Evolutionary conservation across 2,329 filamentous ascomycete genomes (phyloP), one percentile per base, ranked within the genome.

Genomic region (Grosmannia huntii): DNA sequence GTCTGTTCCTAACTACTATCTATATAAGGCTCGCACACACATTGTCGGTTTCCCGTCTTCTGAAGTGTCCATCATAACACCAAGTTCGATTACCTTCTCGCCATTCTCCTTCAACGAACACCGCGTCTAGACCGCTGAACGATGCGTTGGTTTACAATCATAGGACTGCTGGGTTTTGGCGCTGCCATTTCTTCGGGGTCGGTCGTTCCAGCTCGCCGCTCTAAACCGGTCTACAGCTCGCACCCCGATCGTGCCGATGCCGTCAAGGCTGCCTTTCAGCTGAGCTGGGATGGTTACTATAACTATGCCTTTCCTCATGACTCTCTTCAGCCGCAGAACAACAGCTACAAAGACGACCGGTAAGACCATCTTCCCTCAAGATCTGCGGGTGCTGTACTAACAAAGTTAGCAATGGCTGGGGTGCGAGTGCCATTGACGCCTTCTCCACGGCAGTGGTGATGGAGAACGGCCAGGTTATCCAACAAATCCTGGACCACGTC

Each of bases 401-500:
- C 9, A 7, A 2, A 33, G 9, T 9, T 9, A 49, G 48, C 19
- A 91, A 91, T 66, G 85, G 83, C 57, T 95, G 90, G 90, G 90
- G 89, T 27, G 88, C 89, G 33, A 90, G 85, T 49, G 87, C 89
- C 0, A 79, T 94, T 16, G 90, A 95, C 68, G 87, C 88, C 1
- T 75, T 95, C 53, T 86, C 82, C 60, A 95, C 90, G 0, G 89
- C 89, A 9, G 75, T 91, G 54, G 71, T 95, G 27, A 92, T 95
- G 87, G 77, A 79, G 46, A 78, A 89, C 51, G 72, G 75, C 31
- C 75, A 84, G 19, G 82, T 88, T 27, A 83, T 94, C 16, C 73
- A 84, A 49, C 75, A 83, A 57, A 90, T 95, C 62, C 70, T 95
- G 23, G 75, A 85, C 6, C 85, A 84, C 67, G 80, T 95, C 52